A percentile compares a stretch with the other conserved stretches of the same genome.
These are phyloP conservation scores for Pyricularia sp. DNA, from an alignment of 2,329 filamentous ascomycete genomes.

Conservation along the genomic window DNA sequence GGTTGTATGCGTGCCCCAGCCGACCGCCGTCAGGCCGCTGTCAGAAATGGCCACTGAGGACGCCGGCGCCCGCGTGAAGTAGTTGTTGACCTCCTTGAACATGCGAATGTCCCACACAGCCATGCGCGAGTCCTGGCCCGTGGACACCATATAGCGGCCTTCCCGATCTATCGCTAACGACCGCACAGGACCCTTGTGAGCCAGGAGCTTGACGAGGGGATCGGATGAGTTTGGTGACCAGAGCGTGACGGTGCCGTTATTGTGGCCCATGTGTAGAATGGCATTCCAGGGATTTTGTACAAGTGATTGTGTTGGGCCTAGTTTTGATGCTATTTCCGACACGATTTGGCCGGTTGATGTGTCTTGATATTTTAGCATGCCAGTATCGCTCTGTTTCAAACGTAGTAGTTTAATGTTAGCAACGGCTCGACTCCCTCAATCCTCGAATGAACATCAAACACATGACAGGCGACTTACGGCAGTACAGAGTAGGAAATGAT, in stretches of 20 bases:
- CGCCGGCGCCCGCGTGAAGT: slow-evolving; percentile 71
- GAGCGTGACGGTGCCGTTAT: slow-evolving; percentile 85
- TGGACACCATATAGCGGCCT: slow-evolving; percentile 46
- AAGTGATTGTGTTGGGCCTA: slow-evolving; percentile 72
- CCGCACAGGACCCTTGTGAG: slow-evolving; percentile 79
- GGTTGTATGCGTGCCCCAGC: slow-evolving; percentile 79
- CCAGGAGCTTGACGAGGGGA: slow-evolving; percentile 80
- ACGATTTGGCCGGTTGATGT: slow-evolving; percentile 86
- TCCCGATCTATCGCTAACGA: slow-evolving; percentile 76
- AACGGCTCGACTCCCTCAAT: background rate
- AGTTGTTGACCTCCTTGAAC: slow-evolving; percentile 77
- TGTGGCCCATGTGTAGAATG: slow-evolving; percentile 81
- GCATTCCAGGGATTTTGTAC: slow-evolving; percentile 87
- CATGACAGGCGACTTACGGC: slow-evolving; percentile 42
- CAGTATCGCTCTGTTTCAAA: slow-evolving; percentile 52
- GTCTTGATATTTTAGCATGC: slow-evolving; percentile 87
- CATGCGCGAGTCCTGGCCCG: slow-evolving; percentile 12
- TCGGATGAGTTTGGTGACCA: slow-evolving; percentile 90
- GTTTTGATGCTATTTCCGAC: slow-evolving; percentile 69
- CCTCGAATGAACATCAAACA: background rate
- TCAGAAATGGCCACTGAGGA: slow-evolving; percentile 82
- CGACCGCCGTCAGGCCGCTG: slow-evolving; percentile 72
- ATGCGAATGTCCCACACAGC: slow-evolving; percentile 13
- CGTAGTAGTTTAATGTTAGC: slow-evolving; percentile 9
- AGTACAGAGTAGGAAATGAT: slow-evolving; percentile 86